These are phyloP conservation scores for Pestalotiopsis sp. DNA, from an alignment of 2,329 filamentous ascomycete genomes.

Conservation along the genomic window DNA sequence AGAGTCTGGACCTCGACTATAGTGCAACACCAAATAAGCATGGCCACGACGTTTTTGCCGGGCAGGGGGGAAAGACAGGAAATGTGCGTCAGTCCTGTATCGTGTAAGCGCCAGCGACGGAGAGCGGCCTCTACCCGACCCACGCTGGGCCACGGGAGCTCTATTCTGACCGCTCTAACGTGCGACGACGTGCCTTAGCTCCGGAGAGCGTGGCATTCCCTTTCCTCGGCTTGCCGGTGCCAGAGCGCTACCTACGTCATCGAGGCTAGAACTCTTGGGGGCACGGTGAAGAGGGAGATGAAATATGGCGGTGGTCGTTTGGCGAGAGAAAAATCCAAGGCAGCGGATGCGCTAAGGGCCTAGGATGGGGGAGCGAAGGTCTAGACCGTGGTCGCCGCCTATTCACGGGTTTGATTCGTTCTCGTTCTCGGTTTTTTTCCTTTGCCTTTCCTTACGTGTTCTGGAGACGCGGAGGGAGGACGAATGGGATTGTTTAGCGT, in stretches of 20 bases:
- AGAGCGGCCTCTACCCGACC: background rate
- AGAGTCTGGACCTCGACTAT: background rate
- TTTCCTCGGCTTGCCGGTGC: background rate
- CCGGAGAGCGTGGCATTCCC: no score
- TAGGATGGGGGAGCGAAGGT: no score
- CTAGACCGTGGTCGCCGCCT: no score
- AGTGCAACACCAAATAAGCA: background rate
- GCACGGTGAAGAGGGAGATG: background rate
- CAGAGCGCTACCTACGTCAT: background rate
- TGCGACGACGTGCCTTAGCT: background rate
- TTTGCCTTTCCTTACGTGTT: background rate
- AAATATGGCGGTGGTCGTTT: background rate
- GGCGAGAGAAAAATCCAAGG: background rate
- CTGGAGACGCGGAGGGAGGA: background rate
- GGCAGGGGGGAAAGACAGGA: no score
- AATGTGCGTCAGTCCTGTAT: background rate
- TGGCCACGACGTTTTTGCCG: background rate
- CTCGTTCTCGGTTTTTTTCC: no score
- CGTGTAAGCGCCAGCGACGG: background rate
- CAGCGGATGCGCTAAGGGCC: background rate
- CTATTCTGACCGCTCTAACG: background rate
- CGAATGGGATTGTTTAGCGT: background rate
- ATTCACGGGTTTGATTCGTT: no score
- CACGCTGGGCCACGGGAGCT: background rate
- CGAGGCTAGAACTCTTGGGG: background rate